These are phyloP conservation scores for Diaporthe velutina DNA, from an alignment of 2,329 filamentous ascomycete genomes.

Conservation along the genomic window DNA sequence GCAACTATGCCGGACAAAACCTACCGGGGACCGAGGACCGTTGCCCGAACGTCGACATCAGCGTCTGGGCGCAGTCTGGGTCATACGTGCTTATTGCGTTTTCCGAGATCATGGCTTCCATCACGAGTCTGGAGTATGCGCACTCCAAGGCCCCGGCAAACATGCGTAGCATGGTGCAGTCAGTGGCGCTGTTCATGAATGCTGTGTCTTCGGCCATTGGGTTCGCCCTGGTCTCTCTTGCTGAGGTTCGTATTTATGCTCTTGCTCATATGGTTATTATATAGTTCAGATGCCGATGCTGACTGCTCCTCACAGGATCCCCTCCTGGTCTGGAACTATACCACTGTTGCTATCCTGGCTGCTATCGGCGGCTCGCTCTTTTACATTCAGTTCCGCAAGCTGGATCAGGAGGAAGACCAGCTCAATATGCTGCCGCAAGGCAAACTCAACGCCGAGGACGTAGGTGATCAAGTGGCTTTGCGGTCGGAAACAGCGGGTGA, in stretches of 20 bases:
- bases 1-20: slow-evolving; percentile 47
- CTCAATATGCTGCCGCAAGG: slow-evolving; percentile 65
- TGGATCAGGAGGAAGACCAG: slow-evolving; percentile 73
- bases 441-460: neutral
- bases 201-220: slow-evolving; percentile 77
- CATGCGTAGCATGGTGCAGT: slow-evolving; percentile 80
- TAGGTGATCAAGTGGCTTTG: neutral
- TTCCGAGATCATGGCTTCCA: slow-evolving; percentile 63
- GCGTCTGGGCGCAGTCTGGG: slow-evolving; percentile 71
- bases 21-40: slow-evolving; percentile 50
- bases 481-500: neutral
- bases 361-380: slow-evolving; percentile 74
- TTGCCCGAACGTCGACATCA: slow-evolving; percentile 66
- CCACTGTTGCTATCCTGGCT: slow-evolving; percentile 73
- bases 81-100: slow-evolving; percentile 63
- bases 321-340: slow-evolving; percentile 81
- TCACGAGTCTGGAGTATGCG: slow-evolving; percentile 77
- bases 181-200: slow-evolving; percentile 76
- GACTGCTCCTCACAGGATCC: slow-evolving; percentile 62
- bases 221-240: slow-evolving; percentile 60
- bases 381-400: slow-evolving; percentile 72
- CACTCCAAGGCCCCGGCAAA: slow-evolving; percentile 82
- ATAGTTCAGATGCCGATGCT: neutral
- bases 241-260: neutral
- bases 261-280: neutral